Evolutionary conservation across 148 eudicot species (phyloP).

Genomic region (Silene uniflora): DNA sequence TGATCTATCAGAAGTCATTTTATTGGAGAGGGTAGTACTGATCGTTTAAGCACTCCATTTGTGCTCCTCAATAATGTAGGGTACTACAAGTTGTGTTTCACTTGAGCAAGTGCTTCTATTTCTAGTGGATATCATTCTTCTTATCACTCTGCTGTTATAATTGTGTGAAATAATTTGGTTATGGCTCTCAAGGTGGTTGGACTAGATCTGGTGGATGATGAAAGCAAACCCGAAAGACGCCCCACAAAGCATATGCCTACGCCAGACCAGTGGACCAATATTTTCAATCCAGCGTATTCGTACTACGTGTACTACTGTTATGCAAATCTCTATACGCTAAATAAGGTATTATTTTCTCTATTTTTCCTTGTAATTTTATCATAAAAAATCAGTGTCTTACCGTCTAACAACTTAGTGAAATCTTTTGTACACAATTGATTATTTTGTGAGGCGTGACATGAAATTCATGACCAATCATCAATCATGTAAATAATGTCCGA

Average conservation of each 20-base stretch:
- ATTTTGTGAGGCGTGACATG: too few relatives aligned
- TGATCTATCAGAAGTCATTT: too few relatives aligned
- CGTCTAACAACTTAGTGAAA: not conserved
- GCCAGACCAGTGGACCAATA: constrained; percentile 91
- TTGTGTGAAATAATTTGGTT: not conserved
- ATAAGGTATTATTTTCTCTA: constrained; percentile 53
- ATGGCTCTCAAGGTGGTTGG: constrained; percentile 73
- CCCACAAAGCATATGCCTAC: constrained; percentile 99
- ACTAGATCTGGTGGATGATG: constrained; percentile 96
- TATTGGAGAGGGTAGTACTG: too few relatives aligned
- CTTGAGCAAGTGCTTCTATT: not conserved
- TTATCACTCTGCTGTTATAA: not conserved
- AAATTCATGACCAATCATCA: too few relatives aligned
- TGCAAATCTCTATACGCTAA: constrained; percentile 95
- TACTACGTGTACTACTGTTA: constrained; percentile 92
- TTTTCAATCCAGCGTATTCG: constrained; percentile 92
- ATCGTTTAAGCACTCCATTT: not conserved
- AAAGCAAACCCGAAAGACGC: constrained; percentile 97
- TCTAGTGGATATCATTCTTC: not conserved
- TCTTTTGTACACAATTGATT: not conserved
- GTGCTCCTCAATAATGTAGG: not conserved
- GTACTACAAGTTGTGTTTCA: not conserved
- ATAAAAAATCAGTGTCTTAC: not conserved
- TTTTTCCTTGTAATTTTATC: not conserved
- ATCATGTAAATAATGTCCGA: too few relatives aligned